Percentiles rank a stretch among this genome's conserved stretches.
Conservation (phyloP, 129 eudicot species). For the Helichrysum umbraculigerum region DNA sequence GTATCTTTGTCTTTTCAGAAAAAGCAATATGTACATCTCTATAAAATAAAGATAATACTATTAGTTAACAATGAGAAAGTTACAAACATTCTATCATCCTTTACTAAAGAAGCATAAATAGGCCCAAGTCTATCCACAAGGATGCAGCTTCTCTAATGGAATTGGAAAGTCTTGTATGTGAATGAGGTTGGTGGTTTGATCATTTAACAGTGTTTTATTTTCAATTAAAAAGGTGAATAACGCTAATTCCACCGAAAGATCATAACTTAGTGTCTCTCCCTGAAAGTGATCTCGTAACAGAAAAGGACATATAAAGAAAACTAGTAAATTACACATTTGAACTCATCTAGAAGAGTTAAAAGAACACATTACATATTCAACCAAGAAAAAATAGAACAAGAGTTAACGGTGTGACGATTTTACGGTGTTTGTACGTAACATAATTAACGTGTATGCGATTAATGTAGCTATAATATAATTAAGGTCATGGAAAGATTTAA, state of each 20-base stretch:
- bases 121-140: not conserved
- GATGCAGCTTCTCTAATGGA: not conserved
- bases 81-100: not conserved
- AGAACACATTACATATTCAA: too few relatives aligned
- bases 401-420: not conserved
- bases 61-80: not conserved
- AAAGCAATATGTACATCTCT: not conserved
- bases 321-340: not conserved
- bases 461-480: not conserved
- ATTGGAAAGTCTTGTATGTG: not conserved
- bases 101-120: not conserved
- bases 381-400: too few relatives aligned
- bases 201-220: not conserved
- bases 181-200: not conserved
- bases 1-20: constrained; percentile 17
- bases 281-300: too few relatives aligned
- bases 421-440: not conserved
- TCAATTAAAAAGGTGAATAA: not conserved
- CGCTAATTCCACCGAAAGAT: too few relatives aligned
- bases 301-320: too few relatives aligned
- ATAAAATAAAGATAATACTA: not conserved
- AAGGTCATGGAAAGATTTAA: not conserved
- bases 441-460: not conserved
- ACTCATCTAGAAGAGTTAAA: not conserved
- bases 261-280: too few relatives aligned